Evolutionary conservation across 2,329 filamentous ascomycete species (phyloP), one percentile per base, ranked within the genome.

Genomic region (Didymella arachidicola): DNA sequence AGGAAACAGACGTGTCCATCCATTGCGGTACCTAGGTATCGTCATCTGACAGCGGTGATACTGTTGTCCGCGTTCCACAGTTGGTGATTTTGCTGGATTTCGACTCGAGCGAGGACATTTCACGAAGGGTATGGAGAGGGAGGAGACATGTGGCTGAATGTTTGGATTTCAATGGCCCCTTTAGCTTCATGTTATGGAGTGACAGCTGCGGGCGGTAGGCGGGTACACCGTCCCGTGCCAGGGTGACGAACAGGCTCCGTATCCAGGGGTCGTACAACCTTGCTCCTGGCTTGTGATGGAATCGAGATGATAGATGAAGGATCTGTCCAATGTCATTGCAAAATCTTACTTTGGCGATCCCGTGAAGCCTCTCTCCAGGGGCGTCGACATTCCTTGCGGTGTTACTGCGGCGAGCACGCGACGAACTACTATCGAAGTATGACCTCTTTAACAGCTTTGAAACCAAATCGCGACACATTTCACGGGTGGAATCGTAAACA

Each of bases 151-250:
- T 58, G 49, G 25, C n/a, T 16, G 5, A 26, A 19, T 41, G 50
- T 34, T 49, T 58, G 49, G 56, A 44, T 53, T 39, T 53, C n/a
- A 10, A 30, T 45, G 25, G 16, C 49, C 41, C 38, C n/a, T 19
- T 49, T 11, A 2, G 18, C 29, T 14, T 14, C 26, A 25, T 30
- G 12, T 6, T 22, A 16, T 10, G 18, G 7, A 14, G 44, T 46
- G 32, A 45, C 18, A 58, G 25, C 56, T 38, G 38, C 22, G 29
- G 38, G 25, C 22, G n/a, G 32, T 26, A 48, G 38, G 26, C 49
- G 55, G 55, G 55, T 58, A 39, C 44, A n/a, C 53, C 56, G 29
- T 14, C 7, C n/a, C 22, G 44, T 58, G 38, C 19, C 26, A 41
- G 29, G 26, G 39, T 49, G 50, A 53, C 44, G n/a, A 43, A 26